A percentile compares a stretch with the other conserved stretches of the same genome.
phyloP scores from a whole-genome alignment of 2,329 filamentous ascomycete genomes.

The Cladophialophora carrionii region DNA sequence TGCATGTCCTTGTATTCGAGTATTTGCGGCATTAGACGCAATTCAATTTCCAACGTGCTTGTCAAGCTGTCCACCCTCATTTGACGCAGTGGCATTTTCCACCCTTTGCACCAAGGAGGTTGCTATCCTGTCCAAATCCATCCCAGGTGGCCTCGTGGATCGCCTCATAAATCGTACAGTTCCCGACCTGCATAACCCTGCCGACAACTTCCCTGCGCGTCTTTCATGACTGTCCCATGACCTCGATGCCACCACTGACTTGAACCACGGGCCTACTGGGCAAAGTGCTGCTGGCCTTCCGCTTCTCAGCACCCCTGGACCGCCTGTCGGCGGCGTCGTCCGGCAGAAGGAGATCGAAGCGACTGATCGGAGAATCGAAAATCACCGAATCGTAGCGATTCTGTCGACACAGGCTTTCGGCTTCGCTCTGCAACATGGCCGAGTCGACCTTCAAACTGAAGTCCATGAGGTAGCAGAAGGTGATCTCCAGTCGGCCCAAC shows the following conservation, averaged over 20 bases:
- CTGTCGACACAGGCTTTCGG: conserved; percentile 47
- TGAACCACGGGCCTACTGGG: conserved; percentile 35
- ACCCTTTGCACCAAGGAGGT: not conserved
- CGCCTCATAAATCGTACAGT: conserved; percentile 2
- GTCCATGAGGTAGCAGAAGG: conserved; percentile 82
- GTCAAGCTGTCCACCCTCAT: not conserved
- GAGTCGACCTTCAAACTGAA: conserved; percentile 74
- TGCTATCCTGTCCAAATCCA: not conserved
- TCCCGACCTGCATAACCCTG: not conserved
- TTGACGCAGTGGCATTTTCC: not conserved
- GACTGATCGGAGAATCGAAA: conserved; percentile 21
- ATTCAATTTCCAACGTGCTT: not conserved
- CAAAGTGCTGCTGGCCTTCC: conserved; percentile 37
- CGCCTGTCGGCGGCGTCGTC: conserved; percentile 25
- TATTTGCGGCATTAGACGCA: not conserved
- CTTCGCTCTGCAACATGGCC: conserved; percentile 58
- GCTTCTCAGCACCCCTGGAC: conserved; percentile 32
- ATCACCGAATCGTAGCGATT: conserved; percentile 32
- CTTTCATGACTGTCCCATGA: conserved; percentile 30
- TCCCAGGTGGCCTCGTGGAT: not conserved
- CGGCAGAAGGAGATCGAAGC: conserved; percentile 28
- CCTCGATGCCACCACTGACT: conserved; percentile 29
- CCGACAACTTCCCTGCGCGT: not conserved
- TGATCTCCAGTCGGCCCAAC: conserved; percentile 82
- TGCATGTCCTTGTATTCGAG: not conserved